Evolutionary conservation across 805 yeast species (phyloP), one percentile per base, ranked within the genome.

Genomic region (Candida pini): DNA sequence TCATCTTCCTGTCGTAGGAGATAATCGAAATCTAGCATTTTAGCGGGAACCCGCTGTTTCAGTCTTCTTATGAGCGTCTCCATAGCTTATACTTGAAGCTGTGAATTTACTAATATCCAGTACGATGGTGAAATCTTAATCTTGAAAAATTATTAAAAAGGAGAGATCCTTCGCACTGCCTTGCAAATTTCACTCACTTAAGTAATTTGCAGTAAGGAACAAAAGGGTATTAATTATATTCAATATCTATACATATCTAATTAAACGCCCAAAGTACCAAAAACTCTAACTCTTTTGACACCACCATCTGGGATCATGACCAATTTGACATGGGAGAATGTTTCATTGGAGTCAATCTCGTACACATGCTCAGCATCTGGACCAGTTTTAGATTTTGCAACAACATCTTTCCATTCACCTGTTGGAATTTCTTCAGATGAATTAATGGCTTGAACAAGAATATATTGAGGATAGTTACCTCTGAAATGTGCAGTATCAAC

Each of bases 221-320:
- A n/a, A n/a, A n/a, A n/a, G n/a, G n/a, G n/a, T n/a, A n/a, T n/a
- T n/a, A n/a, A n/a, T n/a, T n/a, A n/a, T n/a, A n/a, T n/a, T n/a
- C n/a, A n/a, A n/a, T n/a, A n/a, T n/a, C n/a, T n/a, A n/a, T n/a
- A n/a, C n/a, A n/a, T n/a, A n/a, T n/a, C n/a, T n/a, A 10, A 15
- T 22, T 31, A 43, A 19, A 28, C 36, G 31, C 35, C 41, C 12
- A 56, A 26, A 21, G 65, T 66, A 27, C 97, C 97, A 50, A 76
- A 73, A 18, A 89, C 92, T 45, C 95, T 74, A 25, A 90, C 63
- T 56, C 98, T 75, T 68, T 90, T 90, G 36, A 88, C 86, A 41
- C 98, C 98, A 32, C 98, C 98, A 55, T 90, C 98, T 16, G 98
- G 98, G 45, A 88, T 82, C 58, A 90, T 81, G 8, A 84, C 76